phyloP scores from a whole-genome alignment of 2,329 filamentous ascomycete species.

The Drechslerella dactyloides region DNA sequence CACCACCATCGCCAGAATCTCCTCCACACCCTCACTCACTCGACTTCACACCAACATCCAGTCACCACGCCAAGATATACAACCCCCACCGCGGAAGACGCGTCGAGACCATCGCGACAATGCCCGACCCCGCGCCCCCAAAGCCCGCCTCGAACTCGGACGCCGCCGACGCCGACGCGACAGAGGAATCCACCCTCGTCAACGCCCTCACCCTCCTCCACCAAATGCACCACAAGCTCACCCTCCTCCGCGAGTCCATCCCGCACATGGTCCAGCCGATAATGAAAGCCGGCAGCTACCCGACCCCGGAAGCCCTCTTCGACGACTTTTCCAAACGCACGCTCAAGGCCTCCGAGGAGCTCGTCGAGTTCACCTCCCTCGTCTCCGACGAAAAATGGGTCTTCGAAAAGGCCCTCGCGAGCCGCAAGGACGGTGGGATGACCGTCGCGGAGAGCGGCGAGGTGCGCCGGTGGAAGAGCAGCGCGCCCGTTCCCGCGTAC shows the following conservation, averaged over 20 bases:
- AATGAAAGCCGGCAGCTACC: conserved; percentile 39
- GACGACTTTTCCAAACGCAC: conserved; percentile 48
- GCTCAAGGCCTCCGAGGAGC: conserved; percentile 42
- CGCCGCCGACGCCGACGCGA: conserved; percentile 14
- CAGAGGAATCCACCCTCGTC: conserved; percentile 46
- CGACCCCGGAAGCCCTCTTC: conserved; percentile 32
- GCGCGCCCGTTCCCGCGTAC: conserved; percentile 34
- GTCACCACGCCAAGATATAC: background rate
- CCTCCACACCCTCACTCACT: background rate
- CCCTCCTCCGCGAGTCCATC: conserved; percentile 47
- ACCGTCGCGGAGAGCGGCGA: conserved; percentile 24
- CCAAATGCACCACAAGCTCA: conserved; percentile 49
- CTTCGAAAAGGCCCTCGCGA: conserved; percentile 41
- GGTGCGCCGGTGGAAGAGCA: conserved; percentile 43
- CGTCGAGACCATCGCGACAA: background rate
- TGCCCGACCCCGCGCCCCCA: background rate
- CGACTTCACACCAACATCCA: background rate
- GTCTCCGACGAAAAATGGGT: conserved; percentile 48
- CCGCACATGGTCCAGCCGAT: conserved; percentile 49
- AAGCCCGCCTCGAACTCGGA: background rate
- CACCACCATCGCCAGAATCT: too few relatives aligned
- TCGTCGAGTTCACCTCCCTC: conserved; percentile 41
- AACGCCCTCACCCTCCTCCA: conserved; percentile 48
- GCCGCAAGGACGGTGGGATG: conserved; percentile 16
- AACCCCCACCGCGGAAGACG: background rate